A percentile compares a stretch with the other conserved stretches of the same genome.
Conservation (phyloP, 331 rosid genomes). For the Stylosanthes scabra region DNA sequence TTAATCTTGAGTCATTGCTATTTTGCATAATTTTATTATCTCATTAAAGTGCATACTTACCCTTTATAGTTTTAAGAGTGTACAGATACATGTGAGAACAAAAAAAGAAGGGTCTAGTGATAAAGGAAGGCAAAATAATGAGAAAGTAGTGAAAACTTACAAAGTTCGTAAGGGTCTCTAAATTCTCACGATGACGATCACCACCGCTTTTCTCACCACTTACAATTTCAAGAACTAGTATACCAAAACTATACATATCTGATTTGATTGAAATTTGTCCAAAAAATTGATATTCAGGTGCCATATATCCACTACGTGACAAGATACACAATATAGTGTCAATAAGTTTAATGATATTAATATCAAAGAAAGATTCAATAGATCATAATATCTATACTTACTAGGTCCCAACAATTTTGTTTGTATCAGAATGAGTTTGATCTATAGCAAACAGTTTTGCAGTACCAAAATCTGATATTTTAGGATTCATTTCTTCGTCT, state of each 20-base stretch:
- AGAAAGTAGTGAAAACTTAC: constrained; percentile 38
- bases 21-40: no score
- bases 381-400: constrained; percentile 33
- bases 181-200: not conserved
- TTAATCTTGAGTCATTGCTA: not conserved
- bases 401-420: constrained; percentile 50
- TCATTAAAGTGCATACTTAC: no score
- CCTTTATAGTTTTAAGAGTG: no score
- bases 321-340: not conserved
- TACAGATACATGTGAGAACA: no score
- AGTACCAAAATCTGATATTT: constrained; percentile 52
- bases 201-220: constrained; percentile 39
- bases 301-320: constrained; percentile 46
- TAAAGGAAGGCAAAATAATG: not conserved
- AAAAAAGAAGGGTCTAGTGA: no score
- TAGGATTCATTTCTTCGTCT: constrained; percentile 28
- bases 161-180: constrained; percentile 35
- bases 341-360: not conserved
- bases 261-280: constrained; percentile 43
- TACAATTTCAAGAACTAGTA: constrained; percentile 49
- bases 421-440: constrained; percentile 37
- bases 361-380: not conserved
- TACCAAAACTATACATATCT: constrained; percentile 60
- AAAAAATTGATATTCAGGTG: constrained; percentile 37
- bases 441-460: constrained; percentile 37